These are phyloP conservation scores for Starmera quercuum DNA, from an alignment of 805 yeast species.

Conservation along the genomic window DNA sequence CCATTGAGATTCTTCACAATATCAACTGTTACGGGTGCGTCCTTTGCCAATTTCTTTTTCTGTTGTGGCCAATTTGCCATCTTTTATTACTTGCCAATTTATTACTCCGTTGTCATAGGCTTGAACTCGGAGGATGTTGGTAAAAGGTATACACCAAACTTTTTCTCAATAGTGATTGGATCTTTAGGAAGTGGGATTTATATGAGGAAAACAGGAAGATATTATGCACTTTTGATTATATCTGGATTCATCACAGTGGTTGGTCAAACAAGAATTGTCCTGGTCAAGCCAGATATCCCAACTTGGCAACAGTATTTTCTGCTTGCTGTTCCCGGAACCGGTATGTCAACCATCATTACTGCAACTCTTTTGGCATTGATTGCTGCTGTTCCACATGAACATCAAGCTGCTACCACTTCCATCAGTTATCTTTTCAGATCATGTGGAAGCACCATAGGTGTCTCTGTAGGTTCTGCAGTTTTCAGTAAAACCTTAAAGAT, in stretches of 20 bases:
- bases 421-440: constrained; percentile 61
- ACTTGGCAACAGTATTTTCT: constrained; percentile 36
- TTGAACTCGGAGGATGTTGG: constrained; percentile 53
- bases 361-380: constrained; percentile 61
- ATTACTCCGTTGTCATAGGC: constrained; percentile 45
- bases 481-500: constrained; percentile 39
- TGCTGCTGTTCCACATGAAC: constrained; percentile 61
- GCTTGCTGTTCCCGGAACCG: constrained; percentile 42
- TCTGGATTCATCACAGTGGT: constrained; percentile 34
- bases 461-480: constrained; percentile 55
- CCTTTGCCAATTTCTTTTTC: constrained; percentile 52
- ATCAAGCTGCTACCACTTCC: constrained; percentile 62
- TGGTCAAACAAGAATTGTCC: constrained; percentile 35
- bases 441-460: constrained; percentile 60
- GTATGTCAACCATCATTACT: constrained; percentile 53
- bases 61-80: constrained; percentile 33
- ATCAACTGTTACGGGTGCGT: constrained; percentile 55
- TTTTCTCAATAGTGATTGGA: constrained; percentile 49
- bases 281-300: constrained; percentile 24
- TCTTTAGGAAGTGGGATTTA: constrained; percentile 58
- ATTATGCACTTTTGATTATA: constrained; percentile 36
- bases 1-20: constrained; percentile 51
- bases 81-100: constrained; percentile 55
- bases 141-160: constrained; percentile 49
- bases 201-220: constrained; percentile 58